phyloP scores from a whole-genome alignment of 2,329 filamentous ascomycete genomes.

The Trichoderma sp. region DNA sequence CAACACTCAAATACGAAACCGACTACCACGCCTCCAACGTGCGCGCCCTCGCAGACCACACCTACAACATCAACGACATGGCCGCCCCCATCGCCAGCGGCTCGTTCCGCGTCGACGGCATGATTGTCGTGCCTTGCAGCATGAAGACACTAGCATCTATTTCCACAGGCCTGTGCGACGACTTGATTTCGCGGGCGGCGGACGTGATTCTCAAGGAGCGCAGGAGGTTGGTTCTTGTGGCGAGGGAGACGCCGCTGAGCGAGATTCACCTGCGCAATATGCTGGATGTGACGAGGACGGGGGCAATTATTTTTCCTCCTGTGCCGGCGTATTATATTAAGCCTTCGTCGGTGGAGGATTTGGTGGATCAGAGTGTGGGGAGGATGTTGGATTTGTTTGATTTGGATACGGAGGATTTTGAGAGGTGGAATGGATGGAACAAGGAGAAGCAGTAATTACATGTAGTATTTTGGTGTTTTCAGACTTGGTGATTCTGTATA shows the following conservation, averaged over 20 bases:
- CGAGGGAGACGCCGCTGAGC: slow-evolving; percentile 49
- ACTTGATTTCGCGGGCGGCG: slow-evolving; percentile 48
- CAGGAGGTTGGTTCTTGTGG: slow-evolving; percentile 41
- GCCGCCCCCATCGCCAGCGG: slow-evolving; percentile 27
- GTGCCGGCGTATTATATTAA: slow-evolving; percentile 48
- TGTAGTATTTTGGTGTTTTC: background rate
- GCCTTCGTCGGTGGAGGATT: slow-evolving; percentile 42
- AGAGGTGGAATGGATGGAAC: slow-evolving; percentile 38
- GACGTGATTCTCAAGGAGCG: slow-evolving; percentile 51
- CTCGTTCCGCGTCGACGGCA: slow-evolving; percentile 36
- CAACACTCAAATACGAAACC: slow-evolving; percentile 28
- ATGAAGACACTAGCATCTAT: slow-evolving; percentile 52
- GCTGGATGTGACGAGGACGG: slow-evolving; percentile 40
- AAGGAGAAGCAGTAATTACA: background rate
- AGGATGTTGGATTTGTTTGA: slow-evolving; percentile 49
- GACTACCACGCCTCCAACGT: slow-evolving; percentile 24
- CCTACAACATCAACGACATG: slow-evolving; percentile 26
- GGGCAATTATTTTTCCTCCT: slow-evolving; percentile 47
- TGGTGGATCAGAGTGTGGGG: slow-evolving; percentile 48
- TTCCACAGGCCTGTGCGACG: slow-evolving; percentile 45
- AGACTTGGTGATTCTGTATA: background rate
- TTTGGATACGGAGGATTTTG: slow-evolving; percentile 42
- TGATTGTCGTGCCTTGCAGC: slow-evolving; percentile 52
- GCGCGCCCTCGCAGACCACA: slow-evolving; percentile 23
- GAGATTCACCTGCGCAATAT: slow-evolving; percentile 51